Evolutionary conservation across 208 protist genomes (phyloP).

Genomic region (Trypanosoma congolense): DNA sequence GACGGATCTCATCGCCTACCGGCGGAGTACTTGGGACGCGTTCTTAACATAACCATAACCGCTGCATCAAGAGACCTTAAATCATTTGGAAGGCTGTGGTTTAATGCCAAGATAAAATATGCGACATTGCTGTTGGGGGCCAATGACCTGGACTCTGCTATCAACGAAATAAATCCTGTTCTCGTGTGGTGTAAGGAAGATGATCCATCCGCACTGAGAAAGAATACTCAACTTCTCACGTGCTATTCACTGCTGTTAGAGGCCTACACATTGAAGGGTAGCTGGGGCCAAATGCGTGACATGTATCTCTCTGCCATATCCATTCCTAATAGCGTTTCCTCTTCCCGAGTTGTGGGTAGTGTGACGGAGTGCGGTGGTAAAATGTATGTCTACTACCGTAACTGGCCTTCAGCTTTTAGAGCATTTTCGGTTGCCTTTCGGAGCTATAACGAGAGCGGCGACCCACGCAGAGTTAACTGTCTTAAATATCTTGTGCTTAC

Average conservation of each 20-base stretch:
- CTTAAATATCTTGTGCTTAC: constrained; percentile 93
- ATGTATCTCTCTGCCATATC: constrained; percentile 29
- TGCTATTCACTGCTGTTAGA: constrained; percentile 90
- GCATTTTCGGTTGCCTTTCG: constrained; percentile 92
- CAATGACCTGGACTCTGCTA: constrained; percentile 18
- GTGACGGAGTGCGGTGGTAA: constrained; percentile 90
- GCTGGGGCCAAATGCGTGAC: constrained; percentile 63
- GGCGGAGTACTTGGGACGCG: constrained; percentile 39
- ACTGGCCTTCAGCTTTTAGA: constrained; percentile 88
- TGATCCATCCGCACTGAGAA: constrained; percentile 30
- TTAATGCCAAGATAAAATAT: constrained; percentile 89
- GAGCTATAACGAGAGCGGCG: constrained; percentile 92
- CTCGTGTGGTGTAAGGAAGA: constrained; percentile 68
- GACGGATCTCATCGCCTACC: constrained; percentile 67
- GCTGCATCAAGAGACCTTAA: constrained; percentile 40
- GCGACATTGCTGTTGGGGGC: constrained; percentile 34
- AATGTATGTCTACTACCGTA: constrained; percentile 75
- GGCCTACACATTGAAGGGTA: constrained; percentile 73
- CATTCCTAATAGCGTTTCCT: constrained; percentile 67
- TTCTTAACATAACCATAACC: constrained; percentile 69
- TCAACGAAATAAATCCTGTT: constrained; percentile 60
- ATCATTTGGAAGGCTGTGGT: constrained; percentile 69
- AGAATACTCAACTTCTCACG: constrained; percentile 29
- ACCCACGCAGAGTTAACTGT: constrained; percentile 66
- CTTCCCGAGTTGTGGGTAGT: constrained; percentile 88